These are phyloP conservation scores for Pyrus pyrifolia DNA, from an alignment of 306 rosid genomes.

Conservation along the genomic window DNA sequence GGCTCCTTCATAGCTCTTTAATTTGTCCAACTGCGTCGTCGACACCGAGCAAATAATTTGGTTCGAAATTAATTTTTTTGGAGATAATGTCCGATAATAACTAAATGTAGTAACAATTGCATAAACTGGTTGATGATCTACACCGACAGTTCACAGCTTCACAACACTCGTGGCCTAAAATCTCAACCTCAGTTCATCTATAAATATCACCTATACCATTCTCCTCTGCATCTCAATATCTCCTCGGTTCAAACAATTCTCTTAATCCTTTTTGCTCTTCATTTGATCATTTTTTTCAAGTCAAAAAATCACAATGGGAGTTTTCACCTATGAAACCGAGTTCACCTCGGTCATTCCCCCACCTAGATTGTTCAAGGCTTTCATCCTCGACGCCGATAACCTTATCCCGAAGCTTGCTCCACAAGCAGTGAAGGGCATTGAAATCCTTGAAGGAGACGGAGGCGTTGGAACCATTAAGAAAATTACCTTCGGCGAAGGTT, in stretches of 20 bases:
- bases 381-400: slow-evolving; percentile 20
- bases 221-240: not conserved
- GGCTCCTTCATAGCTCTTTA: not conserved
- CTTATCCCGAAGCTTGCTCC: slow-evolving; percentile 35
- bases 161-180: not conserved
- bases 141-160: not conserved
- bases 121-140: not conserved
- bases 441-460: slow-evolving; percentile 41
- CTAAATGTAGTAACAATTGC: too few species aligned
- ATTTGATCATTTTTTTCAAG: not conserved
- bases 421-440: slow-evolving; percentile 22
- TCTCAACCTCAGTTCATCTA: not conserved
- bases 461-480: slow-evolving; percentile 53
- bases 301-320: slow-evolving; percentile 24
- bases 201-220: not conserved
- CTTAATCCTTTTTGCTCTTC: not conserved
- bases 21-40: not conserved
- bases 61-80: not conserved
- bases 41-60: not conserved
- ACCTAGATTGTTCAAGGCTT: slow-evolving; percentile 33
- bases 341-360: slow-evolving; percentile 17
- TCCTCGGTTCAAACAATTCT: not conserved
- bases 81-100: too few species aligned
- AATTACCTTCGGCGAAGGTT: slow-evolving; percentile 30
- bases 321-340: slow-evolving; percentile 25